Evolutionary conservation across 2,329 filamentous ascomycete genomes (phyloP).

Genomic region (Juglanconis oblonga): DNA sequence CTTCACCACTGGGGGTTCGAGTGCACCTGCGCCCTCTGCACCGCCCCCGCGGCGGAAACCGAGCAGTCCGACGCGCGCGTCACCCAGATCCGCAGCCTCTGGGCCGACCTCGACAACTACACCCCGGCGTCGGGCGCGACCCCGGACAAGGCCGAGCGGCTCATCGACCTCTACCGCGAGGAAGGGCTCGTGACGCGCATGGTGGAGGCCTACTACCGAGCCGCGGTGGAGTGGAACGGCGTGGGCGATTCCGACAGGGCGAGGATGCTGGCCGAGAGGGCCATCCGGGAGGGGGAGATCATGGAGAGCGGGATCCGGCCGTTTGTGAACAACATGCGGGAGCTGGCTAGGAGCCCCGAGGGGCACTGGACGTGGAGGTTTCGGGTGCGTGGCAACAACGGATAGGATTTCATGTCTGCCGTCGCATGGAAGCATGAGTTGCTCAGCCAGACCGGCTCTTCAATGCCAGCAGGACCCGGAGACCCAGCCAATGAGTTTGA

Average conservation of each 20-base stretch:
- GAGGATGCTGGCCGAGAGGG: constrained; percentile 28
- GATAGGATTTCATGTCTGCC: neutral
- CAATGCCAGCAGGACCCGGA: too few species aligned
- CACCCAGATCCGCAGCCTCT: constrained; percentile 28
- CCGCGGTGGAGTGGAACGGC: constrained; percentile 38
- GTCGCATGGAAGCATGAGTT: too few species aligned
- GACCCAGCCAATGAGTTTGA: too few species aligned
- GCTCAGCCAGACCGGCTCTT: too few species aligned
- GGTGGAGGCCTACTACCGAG: constrained; percentile 36
- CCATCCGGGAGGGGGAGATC: constrained; percentile 25
- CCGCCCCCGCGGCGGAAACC: constrained; percentile 23
- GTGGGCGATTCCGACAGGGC: constrained; percentile 30
- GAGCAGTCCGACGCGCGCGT: constrained; percentile 34
- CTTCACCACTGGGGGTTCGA: constrained; percentile 35
- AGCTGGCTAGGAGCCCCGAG: constrained; percentile 27
- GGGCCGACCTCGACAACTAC: constrained; percentile 34
- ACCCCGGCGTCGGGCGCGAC: constrained; percentile 25
- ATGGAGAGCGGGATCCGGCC: constrained; percentile 30
- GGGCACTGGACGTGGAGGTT: constrained; percentile 28
- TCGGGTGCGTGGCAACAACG: neutral
- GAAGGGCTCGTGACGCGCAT: constrained; percentile 31
- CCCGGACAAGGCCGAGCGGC: constrained; percentile 33
- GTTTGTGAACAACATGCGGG: constrained; percentile 31
- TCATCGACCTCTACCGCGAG: constrained; percentile 34
- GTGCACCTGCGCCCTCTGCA: constrained; percentile 37